Conservation (phyloP, 1,284 basidiomycete genomes). For the Puccinia horiana region DNA sequence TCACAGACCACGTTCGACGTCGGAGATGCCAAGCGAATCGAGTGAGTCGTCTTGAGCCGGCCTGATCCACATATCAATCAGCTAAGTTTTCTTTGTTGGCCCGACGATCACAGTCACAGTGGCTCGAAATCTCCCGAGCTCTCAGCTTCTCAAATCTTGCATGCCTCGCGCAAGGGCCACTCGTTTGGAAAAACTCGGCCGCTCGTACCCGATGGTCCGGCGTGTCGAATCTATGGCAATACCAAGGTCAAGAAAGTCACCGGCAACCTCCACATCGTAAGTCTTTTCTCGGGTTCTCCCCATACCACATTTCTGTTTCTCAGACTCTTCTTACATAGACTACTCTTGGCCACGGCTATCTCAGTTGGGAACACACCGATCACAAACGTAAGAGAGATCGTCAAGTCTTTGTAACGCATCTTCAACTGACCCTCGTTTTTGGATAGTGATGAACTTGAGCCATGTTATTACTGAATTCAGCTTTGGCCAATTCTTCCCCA, state of each 20-base stretch:
- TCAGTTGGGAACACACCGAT: slow-evolving; percentile 80
- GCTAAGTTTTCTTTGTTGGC: not conserved
- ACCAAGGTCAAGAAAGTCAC: slow-evolving; percentile 87
- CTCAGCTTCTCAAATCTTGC: slow-evolving; percentile 55
- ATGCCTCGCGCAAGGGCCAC: slow-evolving; percentile 15
- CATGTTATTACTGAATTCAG: slow-evolving; percentile 96
- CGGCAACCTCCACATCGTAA: slow-evolving; percentile 61
- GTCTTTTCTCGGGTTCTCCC: not conserved
- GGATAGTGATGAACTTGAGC: slow-evolving; percentile 89
- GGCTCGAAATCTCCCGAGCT: slow-evolving; percentile 44
- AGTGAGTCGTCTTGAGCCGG: slow-evolving; percentile 61
- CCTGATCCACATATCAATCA: not conserved
- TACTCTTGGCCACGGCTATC: slow-evolving; percentile 89
- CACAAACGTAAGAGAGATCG: slow-evolving; percentile 68
- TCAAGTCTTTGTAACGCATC: no score
- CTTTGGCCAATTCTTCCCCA: slow-evolving; percentile 93
- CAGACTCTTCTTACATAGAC: slow-evolving; percentile 61
- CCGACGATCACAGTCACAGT: not conserved
- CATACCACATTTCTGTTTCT: not conserved
- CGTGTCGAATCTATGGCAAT: slow-evolving; percentile 82
- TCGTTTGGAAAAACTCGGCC: slow-evolving; percentile 72
- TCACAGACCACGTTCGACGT: slow-evolving; percentile 75
- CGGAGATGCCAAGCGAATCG: slow-evolving; percentile 74
- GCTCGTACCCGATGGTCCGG: slow-evolving; percentile 68
- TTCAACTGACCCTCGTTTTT: not conserved